Conservation (phyloP, 192 early-diverging fungal species). For the Backusella mclennaniae region DNA sequence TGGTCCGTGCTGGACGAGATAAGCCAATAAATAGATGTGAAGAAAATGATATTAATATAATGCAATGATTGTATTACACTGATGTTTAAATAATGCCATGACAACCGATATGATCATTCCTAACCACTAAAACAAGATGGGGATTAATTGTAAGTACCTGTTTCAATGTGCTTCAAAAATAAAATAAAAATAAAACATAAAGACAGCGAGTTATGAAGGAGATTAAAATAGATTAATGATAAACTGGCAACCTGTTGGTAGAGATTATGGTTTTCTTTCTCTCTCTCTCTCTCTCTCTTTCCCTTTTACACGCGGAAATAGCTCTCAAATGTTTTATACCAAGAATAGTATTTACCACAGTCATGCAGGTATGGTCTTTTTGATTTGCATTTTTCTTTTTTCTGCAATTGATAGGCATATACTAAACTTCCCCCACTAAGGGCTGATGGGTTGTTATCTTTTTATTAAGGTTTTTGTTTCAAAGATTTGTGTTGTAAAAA, state of each 20-base stretch:
- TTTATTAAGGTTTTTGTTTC: neutral
- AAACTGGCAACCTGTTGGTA: neutral
- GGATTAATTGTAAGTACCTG: neutral
- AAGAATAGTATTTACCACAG: neutral
- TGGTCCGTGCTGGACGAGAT: neutral
- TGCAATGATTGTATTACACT: too few relatives aligned
- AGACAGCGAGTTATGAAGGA: neutral
- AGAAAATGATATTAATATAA: neutral
- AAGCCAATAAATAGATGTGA: neutral
- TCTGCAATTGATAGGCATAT: neutral
- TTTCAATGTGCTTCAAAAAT: neutral
- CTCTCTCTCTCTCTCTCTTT: neutral
- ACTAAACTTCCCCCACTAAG: neutral
- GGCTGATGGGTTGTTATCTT: neutral
- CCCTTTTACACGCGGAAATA: too few relatives aligned
- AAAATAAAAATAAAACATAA: neutral
- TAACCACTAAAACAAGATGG: too few relatives aligned
- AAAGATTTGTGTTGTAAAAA: neutral
- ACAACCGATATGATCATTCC: too few relatives aligned
- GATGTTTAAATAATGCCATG: too few relatives aligned
- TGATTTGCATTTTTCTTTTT: neutral
- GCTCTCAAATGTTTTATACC: neutral
- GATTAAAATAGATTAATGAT: neutral
- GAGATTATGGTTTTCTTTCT: neutral
- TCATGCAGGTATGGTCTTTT: neutral